A percentile compares a stretch with the other conserved stretches of the same genome.
These are phyloP conservation scores for Yamadazyma laniorum DNA, from an alignment of 805 yeast genomes.

Conservation along the genomic window DNA sequence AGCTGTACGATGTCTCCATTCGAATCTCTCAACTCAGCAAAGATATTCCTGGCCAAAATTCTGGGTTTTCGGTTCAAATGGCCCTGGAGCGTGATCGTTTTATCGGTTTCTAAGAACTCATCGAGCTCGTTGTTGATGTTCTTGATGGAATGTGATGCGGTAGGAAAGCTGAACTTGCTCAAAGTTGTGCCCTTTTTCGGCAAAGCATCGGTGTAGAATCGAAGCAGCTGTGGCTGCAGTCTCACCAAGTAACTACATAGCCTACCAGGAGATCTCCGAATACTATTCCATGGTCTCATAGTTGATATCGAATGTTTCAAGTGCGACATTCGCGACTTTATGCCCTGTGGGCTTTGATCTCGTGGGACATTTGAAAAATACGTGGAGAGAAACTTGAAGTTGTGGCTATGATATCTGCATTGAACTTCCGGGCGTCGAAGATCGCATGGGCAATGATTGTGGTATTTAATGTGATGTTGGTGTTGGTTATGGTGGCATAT, in stretches of 20 bases:
- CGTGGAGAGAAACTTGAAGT: too few species aligned
- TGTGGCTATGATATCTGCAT: conserved; percentile 20
- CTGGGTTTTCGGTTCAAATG: conserved; percentile 81
- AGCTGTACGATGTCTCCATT: conserved; percentile 65
- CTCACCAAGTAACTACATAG: too few species aligned
- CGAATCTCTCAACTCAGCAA: conserved; percentile 73
- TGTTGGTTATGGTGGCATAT: conserved; percentile 12
- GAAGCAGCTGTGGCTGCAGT: too few species aligned
- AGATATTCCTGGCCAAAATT: conserved; percentile 63
- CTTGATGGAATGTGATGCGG: conserved; percentile 30
- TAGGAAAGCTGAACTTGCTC: conserved; percentile 34
- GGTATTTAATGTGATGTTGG: conserved; percentile 13
- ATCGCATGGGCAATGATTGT: conserved; percentile 10
- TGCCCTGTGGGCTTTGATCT: too few species aligned
- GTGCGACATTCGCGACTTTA: too few species aligned
- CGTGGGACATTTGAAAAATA: too few species aligned
- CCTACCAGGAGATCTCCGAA: too few species aligned
- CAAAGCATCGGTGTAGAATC: conserved; percentile 9
- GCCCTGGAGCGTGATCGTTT: conserved; percentile 61
- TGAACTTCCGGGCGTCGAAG: conserved; percentile 16
- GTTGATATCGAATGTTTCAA: too few species aligned
- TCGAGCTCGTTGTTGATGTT: conserved; percentile 14
- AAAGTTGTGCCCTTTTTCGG: conserved; percentile 24
- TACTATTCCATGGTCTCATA: too few species aligned
- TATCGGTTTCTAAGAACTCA: conserved; percentile 7